Conservation (phyloP, 108 stramenopile genomes). For the Pseudonitzschia delicatissima region DNA sequence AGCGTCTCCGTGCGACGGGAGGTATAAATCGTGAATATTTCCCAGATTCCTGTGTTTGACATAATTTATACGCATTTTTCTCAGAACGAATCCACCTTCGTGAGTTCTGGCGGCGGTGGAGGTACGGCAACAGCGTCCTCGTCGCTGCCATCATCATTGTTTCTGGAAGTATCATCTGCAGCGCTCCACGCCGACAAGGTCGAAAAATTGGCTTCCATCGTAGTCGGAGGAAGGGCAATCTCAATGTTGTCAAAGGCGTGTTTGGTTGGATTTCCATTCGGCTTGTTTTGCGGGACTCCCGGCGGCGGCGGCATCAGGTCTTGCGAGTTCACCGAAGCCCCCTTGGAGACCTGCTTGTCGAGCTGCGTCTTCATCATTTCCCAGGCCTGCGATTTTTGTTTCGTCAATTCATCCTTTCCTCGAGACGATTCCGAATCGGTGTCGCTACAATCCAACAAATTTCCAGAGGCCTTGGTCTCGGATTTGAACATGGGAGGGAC, state of each 20-base stretch:
- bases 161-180: slow-evolving; percentile 5
- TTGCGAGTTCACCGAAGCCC: slow-evolving; percentile 12
- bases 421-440: slow-evolving; percentile 49
- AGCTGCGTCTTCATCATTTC: slow-evolving; percentile 36
- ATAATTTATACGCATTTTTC: no score
- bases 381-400: slow-evolving; percentile 39
- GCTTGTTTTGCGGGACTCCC: not conserved
- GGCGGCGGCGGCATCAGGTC: slow-evolving; percentile 28
- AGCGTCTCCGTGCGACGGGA: no score
- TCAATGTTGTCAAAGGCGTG: slow-evolving; percentile 11
- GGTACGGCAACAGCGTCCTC: not conserved
- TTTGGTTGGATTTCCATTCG: not conserved
- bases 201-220: slow-evolving; percentile 35
- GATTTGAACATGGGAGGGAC: slow-evolving; percentile 31
- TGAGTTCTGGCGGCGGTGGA: slow-evolving; percentile 23
- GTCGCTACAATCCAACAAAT: slow-evolving; percentile 52
- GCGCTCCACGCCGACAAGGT: slow-evolving; percentile 37
- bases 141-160: not conserved
- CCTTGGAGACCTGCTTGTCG: slow-evolving; percentile 1
- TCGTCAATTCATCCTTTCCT: slow-evolving; percentile 13
- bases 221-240: slow-evolving; percentile 34
- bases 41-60: no score
- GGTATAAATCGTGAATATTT: no score
- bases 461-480: slow-evolving; percentile 31
- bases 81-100: not conserved